These are phyloP conservation scores for Cystobasidium onofrii DNA, from an alignment of 768 basidiomycete species.

Conservation along the genomic window DNA sequence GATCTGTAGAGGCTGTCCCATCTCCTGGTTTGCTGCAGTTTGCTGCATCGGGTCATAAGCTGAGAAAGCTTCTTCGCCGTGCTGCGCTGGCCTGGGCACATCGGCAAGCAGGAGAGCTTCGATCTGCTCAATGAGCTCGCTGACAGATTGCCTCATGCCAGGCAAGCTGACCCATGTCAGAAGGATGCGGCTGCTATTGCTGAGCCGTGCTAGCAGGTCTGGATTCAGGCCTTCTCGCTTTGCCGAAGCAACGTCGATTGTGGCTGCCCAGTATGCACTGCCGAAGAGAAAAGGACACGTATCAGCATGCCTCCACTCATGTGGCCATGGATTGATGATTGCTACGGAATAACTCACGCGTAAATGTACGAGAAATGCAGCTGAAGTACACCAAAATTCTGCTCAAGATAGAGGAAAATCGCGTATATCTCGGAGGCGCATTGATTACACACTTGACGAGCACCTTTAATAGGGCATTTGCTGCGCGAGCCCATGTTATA, in stretches of 20 bases:
- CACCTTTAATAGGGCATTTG: neutral
- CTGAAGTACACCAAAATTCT: slow-evolving; percentile 6
- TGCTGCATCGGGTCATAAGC: neutral
- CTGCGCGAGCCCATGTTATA: neutral
- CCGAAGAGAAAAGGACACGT: neutral
- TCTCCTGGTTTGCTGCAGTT: neutral
- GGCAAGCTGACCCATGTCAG: slow-evolving; percentile 26
- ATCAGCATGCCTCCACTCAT: neutral
- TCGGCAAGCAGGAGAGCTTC: slow-evolving; percentile 1
- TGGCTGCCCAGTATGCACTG: slow-evolving; percentile 11
- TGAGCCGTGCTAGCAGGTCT: neutral
- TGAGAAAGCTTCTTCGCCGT: neutral
- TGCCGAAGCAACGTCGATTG: slow-evolving; percentile 10
- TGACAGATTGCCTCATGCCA: slow-evolving; percentile 18
- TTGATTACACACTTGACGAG: slow-evolving; percentile 4
- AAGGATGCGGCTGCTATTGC: slow-evolving; percentile 1
- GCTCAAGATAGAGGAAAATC: slow-evolving; percentile 2
- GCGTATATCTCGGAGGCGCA: neutral
- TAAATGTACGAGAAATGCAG: slow-evolving; percentile 6
- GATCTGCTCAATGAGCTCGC: slow-evolving; percentile 8
- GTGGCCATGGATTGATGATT: neutral
- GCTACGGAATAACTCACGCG: neutral
- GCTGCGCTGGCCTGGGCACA: neutral
- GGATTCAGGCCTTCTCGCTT: slow-evolving; percentile 19
- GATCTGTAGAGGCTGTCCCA: neutral